Evolutionary conservation across 2,329 filamentous ascomycete species (phyloP), one percentile per base, ranked within the genome.

Genomic region (Thelonectria discophora): DNA sequence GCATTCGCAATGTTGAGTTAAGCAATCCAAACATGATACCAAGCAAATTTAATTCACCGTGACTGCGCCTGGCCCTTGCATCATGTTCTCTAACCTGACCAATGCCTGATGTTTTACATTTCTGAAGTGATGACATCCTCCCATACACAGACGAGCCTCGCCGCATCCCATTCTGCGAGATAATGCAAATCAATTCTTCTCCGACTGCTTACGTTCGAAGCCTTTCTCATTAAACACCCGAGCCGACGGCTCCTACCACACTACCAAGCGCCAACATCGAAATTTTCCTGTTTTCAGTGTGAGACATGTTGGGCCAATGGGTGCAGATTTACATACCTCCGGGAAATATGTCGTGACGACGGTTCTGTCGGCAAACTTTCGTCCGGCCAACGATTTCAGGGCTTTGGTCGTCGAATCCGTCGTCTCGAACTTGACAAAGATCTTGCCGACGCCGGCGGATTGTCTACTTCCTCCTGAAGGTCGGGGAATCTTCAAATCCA

Each of bases 281-380:
- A 98, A 75, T 97, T 97, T 79, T 98, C 94, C 88, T 94, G 65
- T 34, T 39, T 45, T 15, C n/a, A 37, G 67, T 58, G 71, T 82
- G 73, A 81, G 76, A 64, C 49, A 30, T 34, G 24, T 5, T 50
- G 13, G 43, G 37, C 6, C 39, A 39, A 21, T 20, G 12, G 0
- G 43, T 3, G 10, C 17, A 47, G 1, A 32, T 45, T 37, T 43
- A 57, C 81, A 77, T 81, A 92, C 91, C 86, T 98, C 96, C 20
- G 93, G 91, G 77, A 97, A 99, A 79, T 95, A 97, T 4, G 95
- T 98, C 3, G 92, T 93, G 12, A 99, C 93, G 27, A 99, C 96
- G 3, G 95, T 99, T 70, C 96, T 88, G 79, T 98, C 93, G 1
- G 94, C 92, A 76, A 99, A 99, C 76, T 98, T 97, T 67, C 96